Base-by-base conservation (phyloP, 2,329 filamentous ascomycete genomes). In the Phialophora expanda region DNA sequence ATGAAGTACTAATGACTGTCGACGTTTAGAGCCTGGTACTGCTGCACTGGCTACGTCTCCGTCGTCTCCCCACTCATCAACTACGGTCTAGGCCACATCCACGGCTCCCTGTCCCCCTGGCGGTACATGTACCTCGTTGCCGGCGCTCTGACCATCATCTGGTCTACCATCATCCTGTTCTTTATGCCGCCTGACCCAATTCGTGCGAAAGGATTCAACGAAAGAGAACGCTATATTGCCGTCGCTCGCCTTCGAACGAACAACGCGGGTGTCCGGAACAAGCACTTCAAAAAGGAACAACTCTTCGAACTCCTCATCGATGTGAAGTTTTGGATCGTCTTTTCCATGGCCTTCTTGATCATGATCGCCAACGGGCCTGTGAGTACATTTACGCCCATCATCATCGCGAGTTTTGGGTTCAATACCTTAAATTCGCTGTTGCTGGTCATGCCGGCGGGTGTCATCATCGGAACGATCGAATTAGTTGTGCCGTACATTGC, bases 111-210 rank as follows among this genome's bases (percentile, higher is more conserved):
- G 44, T 82, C 80, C 34, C 78, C 83, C 1, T 92, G 89, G 88
- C 88, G 90, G 77, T 90, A 89, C 70, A 89, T 90, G 67, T 91
- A 90, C 74, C 79, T 90, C 17, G 78, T 90, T 11, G 87, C 87
- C 0, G 88, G 88, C 0, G 80, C 79, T 0, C 72, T 90, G 56
- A 90, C 88, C 0, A 85, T 89, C 44, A 51, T 89, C 12, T 69
- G 66, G 66, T 61, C 67, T 0, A 89, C 89, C 68, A 88, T 88
- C 0, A 66, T 88, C 0, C 82, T 83, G 73, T 91, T 89, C 76
- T 90, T 89, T 71, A 79, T 81, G 7, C 79, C 90, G 59, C 89
- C 90, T 0, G 86, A 87, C 1, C 87, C 89, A 0, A 85, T 86
- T 0, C 82, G 83, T 0, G 89, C 90, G 0, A 90, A 88, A 87